Percentiles rank a stretch among this genome's conserved stretches.
phyloP scores from a whole-genome alignment of 2,329 filamentous ascomycete genomes.

The Xylariaceae sp. region DNA sequence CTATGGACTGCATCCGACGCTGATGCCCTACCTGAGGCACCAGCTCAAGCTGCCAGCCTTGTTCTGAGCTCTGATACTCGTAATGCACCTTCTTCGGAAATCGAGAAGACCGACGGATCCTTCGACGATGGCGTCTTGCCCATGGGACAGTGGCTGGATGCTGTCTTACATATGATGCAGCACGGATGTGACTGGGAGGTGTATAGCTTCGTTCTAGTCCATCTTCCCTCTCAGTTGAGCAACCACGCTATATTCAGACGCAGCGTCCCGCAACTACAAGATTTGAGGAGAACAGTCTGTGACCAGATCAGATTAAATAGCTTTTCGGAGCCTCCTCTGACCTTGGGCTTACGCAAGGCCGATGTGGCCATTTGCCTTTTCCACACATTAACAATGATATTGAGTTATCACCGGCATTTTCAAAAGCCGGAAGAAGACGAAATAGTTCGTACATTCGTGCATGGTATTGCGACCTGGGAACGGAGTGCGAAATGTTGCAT shows the following conservation, averaged over 20 bases:
- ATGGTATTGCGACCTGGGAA: conserved; percentile 79
- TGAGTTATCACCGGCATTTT: conserved; percentile 87
- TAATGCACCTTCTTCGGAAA: conserved; percentile 12
- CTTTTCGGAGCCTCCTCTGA: conserved; percentile 75
- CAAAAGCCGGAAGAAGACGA: conserved; percentile 83
- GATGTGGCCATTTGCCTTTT: conserved; percentile 88
- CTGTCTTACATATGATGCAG: conserved; percentile 68
- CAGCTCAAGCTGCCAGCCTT: conserved; percentile 43
- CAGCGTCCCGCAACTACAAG: conserved; percentile 69
- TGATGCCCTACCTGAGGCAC: conserved; percentile 48
- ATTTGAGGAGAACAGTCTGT: conserved; percentile 71
- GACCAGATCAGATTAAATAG: conserved; percentile 74
- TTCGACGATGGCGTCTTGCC: conserved; percentile 42
- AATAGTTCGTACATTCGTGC: conserved; percentile 79
- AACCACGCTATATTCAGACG: conserved; percentile 83
- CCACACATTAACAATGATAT: conserved; percentile 78
- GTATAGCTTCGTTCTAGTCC: conserved; percentile 84
- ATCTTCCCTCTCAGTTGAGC: conserved; percentile 80
- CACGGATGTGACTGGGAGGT: conserved; percentile 82
- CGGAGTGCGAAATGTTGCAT: conserved; percentile 89
- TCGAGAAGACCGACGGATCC: conserved; percentile 5
- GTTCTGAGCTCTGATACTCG: conserved; percentile 42
- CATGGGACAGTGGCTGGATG: conserved; percentile 69
- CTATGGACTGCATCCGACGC: conserved; percentile 57
- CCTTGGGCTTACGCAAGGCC: conserved; percentile 76